A percentile compares a stretch with the other conserved stretches of the same genome.
phyloP scores from a whole-genome alignment of 192 early-diverging fungal species.

The Spizellomyces sp. region DNA sequence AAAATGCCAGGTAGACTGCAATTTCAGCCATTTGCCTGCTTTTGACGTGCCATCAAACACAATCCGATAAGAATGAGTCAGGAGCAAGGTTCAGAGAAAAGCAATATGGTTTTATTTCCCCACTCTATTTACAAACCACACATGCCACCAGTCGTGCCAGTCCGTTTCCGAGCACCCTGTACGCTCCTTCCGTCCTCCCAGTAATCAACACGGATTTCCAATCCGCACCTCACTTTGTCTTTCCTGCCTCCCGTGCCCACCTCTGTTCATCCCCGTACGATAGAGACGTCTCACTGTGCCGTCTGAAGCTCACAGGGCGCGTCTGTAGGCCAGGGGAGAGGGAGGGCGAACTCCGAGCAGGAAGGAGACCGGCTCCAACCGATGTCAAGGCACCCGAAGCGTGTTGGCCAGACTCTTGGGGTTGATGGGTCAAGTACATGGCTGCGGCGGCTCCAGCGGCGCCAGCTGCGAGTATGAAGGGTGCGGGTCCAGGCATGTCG shows the following conservation, averaged over 20 bases:
- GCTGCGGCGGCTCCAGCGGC: constrained; percentile 8
- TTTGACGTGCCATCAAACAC: not conserved
- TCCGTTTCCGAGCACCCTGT: not conserved
- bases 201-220: not conserved
- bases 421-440: not conserved
- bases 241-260: constrained; percentile 5
- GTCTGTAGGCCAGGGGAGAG: not conserved
- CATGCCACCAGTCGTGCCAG: not conserved
- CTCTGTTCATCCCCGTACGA: constrained; percentile 14
- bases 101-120: not conserved
- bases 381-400: not conserved
- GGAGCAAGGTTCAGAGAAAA: not conserved
- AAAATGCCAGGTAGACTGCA: not conserved
- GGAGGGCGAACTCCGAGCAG: not conserved
- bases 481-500: constrained; percentile 13
- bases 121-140: not conserved
- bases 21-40: not conserved
- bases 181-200: not conserved
- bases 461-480: not conserved
- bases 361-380: not conserved
- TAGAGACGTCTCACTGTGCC: not conserved
- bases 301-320: constrained; percentile 3
- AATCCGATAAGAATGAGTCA: not conserved
- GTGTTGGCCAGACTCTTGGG: not conserved
- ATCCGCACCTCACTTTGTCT: no score